A percentile compares a stretch with the other conserved stretches of the same genome.
phyloP scores from a whole-genome alignment of 83 land plant genomes.

The Picea abies region DNA sequence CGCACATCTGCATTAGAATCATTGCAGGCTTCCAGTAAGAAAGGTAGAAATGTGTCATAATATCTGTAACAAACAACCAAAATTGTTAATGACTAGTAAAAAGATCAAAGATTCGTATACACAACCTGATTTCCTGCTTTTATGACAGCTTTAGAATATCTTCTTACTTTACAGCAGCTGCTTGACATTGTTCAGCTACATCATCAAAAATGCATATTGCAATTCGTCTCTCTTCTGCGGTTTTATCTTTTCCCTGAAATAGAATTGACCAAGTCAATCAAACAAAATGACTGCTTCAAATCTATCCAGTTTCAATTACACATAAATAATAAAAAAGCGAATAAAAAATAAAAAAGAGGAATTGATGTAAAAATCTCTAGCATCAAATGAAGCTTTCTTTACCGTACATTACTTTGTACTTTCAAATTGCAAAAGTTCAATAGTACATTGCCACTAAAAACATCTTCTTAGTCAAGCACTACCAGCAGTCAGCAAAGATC shows the following conservation, averaged over 20 bases:
- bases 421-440: neutral
- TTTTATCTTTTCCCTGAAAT: constrained; percentile 79
- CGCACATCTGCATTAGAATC: constrained; percentile 88
- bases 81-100: neutral
- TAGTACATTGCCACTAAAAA: neutral
- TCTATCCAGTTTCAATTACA: neutral
- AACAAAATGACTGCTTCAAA: neutral
- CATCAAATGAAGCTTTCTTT: neutral
- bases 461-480: neutral
- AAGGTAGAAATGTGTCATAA: constrained; percentile 89
- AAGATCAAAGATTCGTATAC: constrained; percentile 3
- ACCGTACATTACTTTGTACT: neutral
- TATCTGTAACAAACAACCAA: constrained; percentile 48
- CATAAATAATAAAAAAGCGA: neutral
- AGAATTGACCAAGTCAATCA: neutral
- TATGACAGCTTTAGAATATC: neutral
- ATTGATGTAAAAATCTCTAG: neutral
- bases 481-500: neutral
- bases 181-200: constrained; percentile 92
- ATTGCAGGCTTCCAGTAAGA: constrained; percentile 86
- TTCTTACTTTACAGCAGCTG: constrained; percentile 78
- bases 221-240: constrained; percentile 89
- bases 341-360: neutral
- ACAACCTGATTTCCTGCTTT: neutral
- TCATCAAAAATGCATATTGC: constrained; percentile 97